Evolutionary conservation across 345 rosid species (phyloP), one percentile per base, ranked within the genome.

Genomic region (Linum usitatissimum): DNA sequence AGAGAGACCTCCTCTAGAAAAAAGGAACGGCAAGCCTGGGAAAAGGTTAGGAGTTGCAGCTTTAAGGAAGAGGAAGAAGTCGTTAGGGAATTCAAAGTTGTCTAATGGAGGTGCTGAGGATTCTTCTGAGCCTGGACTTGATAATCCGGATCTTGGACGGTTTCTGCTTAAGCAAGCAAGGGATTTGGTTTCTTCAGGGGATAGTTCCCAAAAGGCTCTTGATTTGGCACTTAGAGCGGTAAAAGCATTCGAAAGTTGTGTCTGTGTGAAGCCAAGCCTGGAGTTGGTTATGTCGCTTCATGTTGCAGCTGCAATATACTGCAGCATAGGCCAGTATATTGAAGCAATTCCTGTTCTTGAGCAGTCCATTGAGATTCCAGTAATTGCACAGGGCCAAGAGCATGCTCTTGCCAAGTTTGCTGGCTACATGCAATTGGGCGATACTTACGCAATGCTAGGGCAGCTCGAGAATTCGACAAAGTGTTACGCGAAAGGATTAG

Each of bases 341-440:
- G 86, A 86, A 30, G 95, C 97, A 0, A 81, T 92, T 55, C 94
- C 96, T 1, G 69, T 86, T 81, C 97, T 92, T 36, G 94, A 92
- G 73, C 83, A 82, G 4, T 87, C 99, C 3, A 84, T 87, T 30
- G 90, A 87, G 45, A 87, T 90, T 61, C 93, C 91, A 0, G 78
- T 71, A 51, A 74, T 92, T 30, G 91, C 87, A 57, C 83, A 85
- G 57, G 91, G 99, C 0, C 88, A 84, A 70, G 78, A 73, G 59
- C 97, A 92, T 63, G 88, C 94, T 2, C 83, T 92, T 9, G 99
- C 99, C 19, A 92, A 92, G 69, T 92, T 92, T 57, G 84, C 96
- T 2, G 96, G 99, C 34, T 92, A 95, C 65, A 92, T 92, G 99
- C 99, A 89, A 73, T 79, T 92, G 36, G 99, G 99, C 53, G 99